Base-by-base conservation (phyloP, 371 early-diverging fungal species). In the Nematocida major region DNA sequence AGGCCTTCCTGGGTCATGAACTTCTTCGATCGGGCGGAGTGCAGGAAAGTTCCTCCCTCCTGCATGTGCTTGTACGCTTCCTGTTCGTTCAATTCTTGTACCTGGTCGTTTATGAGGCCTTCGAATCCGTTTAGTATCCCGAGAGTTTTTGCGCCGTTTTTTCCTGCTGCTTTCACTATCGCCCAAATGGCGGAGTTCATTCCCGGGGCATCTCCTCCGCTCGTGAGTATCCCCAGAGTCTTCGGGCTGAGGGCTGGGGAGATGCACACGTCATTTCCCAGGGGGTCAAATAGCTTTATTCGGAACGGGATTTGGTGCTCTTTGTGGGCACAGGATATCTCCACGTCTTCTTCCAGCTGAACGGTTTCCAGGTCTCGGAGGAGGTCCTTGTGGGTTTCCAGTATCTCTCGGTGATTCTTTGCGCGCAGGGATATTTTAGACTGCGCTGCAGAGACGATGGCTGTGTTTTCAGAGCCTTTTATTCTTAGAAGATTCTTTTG, bases 151-250 rank as follows among this genome's bases (percentile, higher is more conserved):
- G 78, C 68, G 26, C 79, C 79, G 43, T 67, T 78, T 80, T 79
- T 83, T 7, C 66, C 68, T 24, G 38, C 90, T 61, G 91, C 89
- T 49, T 97, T 88, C n/a, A 94, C 92, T 38, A 93, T 89, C 13
- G 92, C 89, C 39, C 96, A 88, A 22, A 98, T 94, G 34, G 91
- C 91, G 24, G 94, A 90, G 81, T 98, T 98, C 99, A 98, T 98
- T 51, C 99, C 99, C 13, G 92, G 93, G 3, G 93, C 89, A 86
- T 98, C 99, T 51, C 99, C 99, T 47, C 99, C 99, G 61, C 91
- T 91, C 20, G 97, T 98, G 59, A 98, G 80, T 22, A 98, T 87
- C 45, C 89, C 96, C 80, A 95, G 89, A 59, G 68, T 70, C 68
- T 54, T 76, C 43, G 66, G 49, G 9, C 38, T 28, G 18, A 69